Evolutionary conservation across 2,329 filamentous ascomycete species (phyloP).

Genomic region (Penicillium corylophilum): DNA sequence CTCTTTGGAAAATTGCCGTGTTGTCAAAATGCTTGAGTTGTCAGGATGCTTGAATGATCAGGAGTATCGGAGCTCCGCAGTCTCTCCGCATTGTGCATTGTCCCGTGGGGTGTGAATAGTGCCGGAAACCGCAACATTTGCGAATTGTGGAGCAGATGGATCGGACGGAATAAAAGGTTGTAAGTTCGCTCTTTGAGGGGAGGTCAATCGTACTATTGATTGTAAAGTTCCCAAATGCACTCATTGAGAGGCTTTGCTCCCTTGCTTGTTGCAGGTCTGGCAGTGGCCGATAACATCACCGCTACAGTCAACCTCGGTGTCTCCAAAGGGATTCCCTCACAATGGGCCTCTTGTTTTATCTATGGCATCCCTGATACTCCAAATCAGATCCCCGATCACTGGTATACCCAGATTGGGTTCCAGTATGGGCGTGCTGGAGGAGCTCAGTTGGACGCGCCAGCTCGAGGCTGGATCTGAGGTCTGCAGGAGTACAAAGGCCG

Average conservation of each 20-base stretch:
- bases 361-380: constrained; percentile 45
- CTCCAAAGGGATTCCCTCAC: constrained; percentile 32
- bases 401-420: constrained; percentile 44
- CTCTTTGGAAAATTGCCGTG: no score
- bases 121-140: background rate
- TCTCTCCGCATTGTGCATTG: background rate
- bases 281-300: constrained; percentile 5
- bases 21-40: background rate
- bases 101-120: background rate
- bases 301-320: constrained; percentile 31
- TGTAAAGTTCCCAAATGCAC: background rate
- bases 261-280: background rate
- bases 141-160: background rate
- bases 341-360: constrained; percentile 44
- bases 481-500: constrained; percentile 36
- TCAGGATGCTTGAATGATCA: background rate
- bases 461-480: constrained; percentile 43
- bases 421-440: constrained; percentile 44
- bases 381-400: constrained; percentile 41
- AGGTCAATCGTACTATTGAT: background rate
- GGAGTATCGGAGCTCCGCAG: constrained; percentile 2
- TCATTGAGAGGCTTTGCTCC: background rate
- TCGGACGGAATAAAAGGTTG: background rate
- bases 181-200: background rate
- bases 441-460: constrained; percentile 38